These are phyloP conservation scores for Elsinoe perseae DNA, from an alignment of 2,329 filamentous ascomycete genomes.

Conservation along the genomic window DNA sequence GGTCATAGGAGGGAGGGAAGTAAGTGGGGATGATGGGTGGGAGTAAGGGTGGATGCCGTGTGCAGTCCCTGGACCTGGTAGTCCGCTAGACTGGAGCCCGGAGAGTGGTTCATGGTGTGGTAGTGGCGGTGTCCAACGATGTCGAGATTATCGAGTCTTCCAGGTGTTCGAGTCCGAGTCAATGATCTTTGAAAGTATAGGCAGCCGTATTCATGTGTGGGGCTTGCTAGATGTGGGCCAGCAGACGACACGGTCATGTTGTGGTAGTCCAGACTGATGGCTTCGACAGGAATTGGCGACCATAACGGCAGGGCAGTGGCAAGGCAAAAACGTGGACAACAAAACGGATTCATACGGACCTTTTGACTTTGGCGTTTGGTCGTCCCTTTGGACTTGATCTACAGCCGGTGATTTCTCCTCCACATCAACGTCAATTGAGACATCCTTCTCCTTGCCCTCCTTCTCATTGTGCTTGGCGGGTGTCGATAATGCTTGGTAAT, in stretches of 20 bases:
- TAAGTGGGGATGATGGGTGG: neutral
- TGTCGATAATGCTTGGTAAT: conserved; percentile 4
- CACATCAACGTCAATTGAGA: too few relatives aligned
- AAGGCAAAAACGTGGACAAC: neutral
- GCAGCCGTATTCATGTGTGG: too few relatives aligned
- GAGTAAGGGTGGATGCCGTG: neutral
- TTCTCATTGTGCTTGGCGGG: neutral
- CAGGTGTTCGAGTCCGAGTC: neutral
- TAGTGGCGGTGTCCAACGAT: too few relatives aligned
- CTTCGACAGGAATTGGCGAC: too few relatives aligned
- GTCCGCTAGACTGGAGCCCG: too few relatives aligned
- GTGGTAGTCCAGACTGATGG: too few relatives aligned
- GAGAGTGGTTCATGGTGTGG: too few relatives aligned
- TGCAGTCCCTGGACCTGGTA: neutral
- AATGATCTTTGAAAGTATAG: too few relatives aligned
- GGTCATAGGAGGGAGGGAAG: neutral
- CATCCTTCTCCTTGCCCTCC: neutral
- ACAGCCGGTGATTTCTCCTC: neutral
- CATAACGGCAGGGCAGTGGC: neutral
- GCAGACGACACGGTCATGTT: too few relatives aligned
- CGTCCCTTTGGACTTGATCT: neutral
- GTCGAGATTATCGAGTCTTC: neutral
- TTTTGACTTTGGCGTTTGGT: neutral
- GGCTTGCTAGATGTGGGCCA: too few relatives aligned
- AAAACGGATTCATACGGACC: neutral